Conservation (phyloP, 768 basidiomycete species). For the Termitomyces bulborhizus region DNA sequence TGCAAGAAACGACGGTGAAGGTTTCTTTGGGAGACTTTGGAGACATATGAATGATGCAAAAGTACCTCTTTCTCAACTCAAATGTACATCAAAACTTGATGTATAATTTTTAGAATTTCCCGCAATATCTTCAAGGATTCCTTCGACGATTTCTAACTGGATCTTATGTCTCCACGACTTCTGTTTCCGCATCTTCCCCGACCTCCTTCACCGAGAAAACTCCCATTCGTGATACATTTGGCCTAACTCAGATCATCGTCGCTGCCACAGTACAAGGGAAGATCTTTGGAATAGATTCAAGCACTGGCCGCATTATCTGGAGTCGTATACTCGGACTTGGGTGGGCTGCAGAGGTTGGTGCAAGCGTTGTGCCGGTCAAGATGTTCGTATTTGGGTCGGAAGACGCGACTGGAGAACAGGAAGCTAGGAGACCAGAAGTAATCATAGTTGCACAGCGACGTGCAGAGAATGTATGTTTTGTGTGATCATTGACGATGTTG, state of each 20-base stretch:
- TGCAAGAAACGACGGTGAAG: conserved; percentile 39
- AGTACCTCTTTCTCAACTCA: conserved; percentile 26
- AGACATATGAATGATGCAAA: conserved; percentile 58
- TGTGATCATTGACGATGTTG: not conserved
- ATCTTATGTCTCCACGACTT: conserved; percentile 49
- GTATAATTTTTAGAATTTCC: conserved; percentile 58
- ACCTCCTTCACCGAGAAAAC: not conserved
- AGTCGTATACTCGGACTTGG: conserved; percentile 70
- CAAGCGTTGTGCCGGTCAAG: conserved; percentile 50
- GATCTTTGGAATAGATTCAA: conserved; percentile 76
- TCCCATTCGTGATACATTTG: conserved; percentile 71
- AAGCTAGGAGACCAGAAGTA: conserved; percentile 43
- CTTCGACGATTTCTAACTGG: conserved; percentile 66
- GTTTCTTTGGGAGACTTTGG: conserved; percentile 40
- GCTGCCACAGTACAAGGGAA: conserved; percentile 68
- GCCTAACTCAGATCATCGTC: conserved; percentile 81
- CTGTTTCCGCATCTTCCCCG: conserved; percentile 16
- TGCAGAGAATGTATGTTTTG: conserved; percentile 51
- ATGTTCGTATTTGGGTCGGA: conserved; percentile 50
- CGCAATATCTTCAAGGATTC: conserved; percentile 62
- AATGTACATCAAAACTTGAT: not conserved
- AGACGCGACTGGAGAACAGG: conserved; percentile 23
- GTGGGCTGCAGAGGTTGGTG: conserved; percentile 54
- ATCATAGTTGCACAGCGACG: conserved; percentile 56
- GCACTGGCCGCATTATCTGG: conserved; percentile 76